Base-by-base conservation (phyloP, 495 filamentous ascomycete genomes). In the Aspergillus wentii region DNA sequence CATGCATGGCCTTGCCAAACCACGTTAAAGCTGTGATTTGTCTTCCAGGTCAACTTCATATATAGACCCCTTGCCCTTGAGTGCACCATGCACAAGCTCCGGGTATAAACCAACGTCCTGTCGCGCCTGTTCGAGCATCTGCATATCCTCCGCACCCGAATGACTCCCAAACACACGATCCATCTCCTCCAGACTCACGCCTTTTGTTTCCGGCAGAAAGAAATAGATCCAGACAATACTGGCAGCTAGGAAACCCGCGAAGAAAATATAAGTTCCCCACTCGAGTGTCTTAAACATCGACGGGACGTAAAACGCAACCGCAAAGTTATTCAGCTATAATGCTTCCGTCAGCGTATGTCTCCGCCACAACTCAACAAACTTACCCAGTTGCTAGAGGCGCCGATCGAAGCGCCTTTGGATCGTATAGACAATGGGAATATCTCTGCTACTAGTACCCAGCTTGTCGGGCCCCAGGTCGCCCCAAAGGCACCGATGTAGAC, bases 171-270 rank as follows among this genome's bases (percentile, higher is more conserved):
- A 74, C 0, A 74, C 64, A 2, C 62, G 61, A 46, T 69, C 64
- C 50, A 86, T 72, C 55, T 86, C 83, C 58, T 88, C 83, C 11
- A 86, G 71, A 2, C 72, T 76, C 51, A 84, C 80, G 22, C 75
- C 69, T 41, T 74, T 79, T 3, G 82, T 86, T 46, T 75, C 70
- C 11, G 67, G 68, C 6, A 73, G 51, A 46, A 69, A 69, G 49
- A 68, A 58, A 41, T 56, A 73, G n/a, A 70, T 61, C 51, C 67
- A 71, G 4, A 57, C 38, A 16, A 64, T 62, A 8, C 66, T 58
- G 8, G 56, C 52, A 15, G 50, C 33, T 16, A 65, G 50, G 38
- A 61, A 59, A 1, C 20, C 52, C 2, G 59, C 61, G 25, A 62
- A 73, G 44, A 75, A 54, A 22, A 74, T 55, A 27, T 72, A 74